These are phyloP conservation scores for Vanrija sp. DNA, from an alignment of 1,284 basidiomycete genomes.

Conservation along the genomic window DNA sequence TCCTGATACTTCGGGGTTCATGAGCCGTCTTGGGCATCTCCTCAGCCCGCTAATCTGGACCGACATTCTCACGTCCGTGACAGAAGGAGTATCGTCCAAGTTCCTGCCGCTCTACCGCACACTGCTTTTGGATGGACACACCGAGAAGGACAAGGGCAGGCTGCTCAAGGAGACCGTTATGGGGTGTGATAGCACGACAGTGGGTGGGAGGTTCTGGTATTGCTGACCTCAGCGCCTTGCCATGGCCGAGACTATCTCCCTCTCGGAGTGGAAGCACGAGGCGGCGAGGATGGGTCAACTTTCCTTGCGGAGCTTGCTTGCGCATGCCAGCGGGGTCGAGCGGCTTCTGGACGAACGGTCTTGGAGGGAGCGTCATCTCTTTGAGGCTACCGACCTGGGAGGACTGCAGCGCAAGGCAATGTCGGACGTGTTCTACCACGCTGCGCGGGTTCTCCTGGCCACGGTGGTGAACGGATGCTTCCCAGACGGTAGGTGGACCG, in stretches of 20 bases:
- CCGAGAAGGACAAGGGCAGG: slow-evolving; percentile 26
- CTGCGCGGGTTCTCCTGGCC: slow-evolving; percentile 21
- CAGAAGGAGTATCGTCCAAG: slow-evolving; percentile 57
- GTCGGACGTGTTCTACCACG: slow-evolving; percentile 24
- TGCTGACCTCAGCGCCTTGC: slow-evolving; percentile 61
- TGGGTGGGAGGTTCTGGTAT: slow-evolving; percentile 1
- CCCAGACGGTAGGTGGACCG: slow-evolving; percentile 16
- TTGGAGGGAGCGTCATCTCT: slow-evolving; percentile 17
- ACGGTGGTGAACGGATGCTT: slow-evolving; percentile 22
- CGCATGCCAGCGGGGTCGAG: slow-evolving; percentile 57
- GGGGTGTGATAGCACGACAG: slow-evolving; percentile 67
- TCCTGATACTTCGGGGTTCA: slow-evolving; percentile 7
- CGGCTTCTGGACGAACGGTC: slow-evolving; percentile 28
- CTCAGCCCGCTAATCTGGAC: slow-evolving; percentile 79
- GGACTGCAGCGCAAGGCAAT: slow-evolving; percentile 6
- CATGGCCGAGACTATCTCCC: slow-evolving; percentile 64
- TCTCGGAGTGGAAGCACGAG: slow-evolving; percentile 62
- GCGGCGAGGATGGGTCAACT: slow-evolving; percentile 44
- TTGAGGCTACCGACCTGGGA: slow-evolving; percentile 2
- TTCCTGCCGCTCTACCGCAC: slow-evolving; percentile 58
- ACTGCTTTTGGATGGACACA: slow-evolving; percentile 53
- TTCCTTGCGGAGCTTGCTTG: slow-evolving; percentile 56
- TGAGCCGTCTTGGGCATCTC: slow-evolving; percentile 35
- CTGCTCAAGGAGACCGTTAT: slow-evolving; percentile 69
- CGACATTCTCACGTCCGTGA: slow-evolving; percentile 71